Percentiles rank a stretch among this genome's conserved stretches.
Conservation (phyloP, 2,329 filamentous ascomycete species). For the Beauveria scarabaeidicola region DNA sequence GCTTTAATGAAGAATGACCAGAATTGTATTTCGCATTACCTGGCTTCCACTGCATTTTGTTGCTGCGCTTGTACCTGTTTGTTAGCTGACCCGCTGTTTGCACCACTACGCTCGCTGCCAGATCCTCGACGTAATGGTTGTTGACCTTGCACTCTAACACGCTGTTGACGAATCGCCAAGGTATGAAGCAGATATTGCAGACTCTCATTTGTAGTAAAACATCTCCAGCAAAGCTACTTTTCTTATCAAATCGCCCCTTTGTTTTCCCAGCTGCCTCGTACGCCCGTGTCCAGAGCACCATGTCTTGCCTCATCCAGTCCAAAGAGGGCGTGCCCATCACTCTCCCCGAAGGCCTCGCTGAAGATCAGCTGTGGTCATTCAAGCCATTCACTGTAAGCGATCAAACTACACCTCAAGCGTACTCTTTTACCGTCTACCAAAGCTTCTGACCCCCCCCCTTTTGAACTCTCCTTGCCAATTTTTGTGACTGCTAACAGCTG, state of each 20-base stretch:
- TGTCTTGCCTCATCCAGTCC: conserved; percentile 3
- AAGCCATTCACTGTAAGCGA: conserved; percentile 41
- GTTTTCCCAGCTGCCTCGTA: background rate
- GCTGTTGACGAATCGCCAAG: background rate
- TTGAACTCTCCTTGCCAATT: background rate
- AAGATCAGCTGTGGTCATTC: conserved; percentile 38
- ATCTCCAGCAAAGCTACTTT: background rate
- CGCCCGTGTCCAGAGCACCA: background rate
- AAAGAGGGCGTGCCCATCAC: conserved; percentile 30
- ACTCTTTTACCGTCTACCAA: background rate
- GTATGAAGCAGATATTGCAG: background rate
- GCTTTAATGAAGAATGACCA: background rate
- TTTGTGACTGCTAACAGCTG: background rate
- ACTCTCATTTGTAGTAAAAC: background rate
- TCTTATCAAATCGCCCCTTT: background rate
- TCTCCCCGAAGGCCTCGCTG: conserved; percentile 35
- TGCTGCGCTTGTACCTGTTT: background rate
- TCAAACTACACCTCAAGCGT: too few relatives aligned
- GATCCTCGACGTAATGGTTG: background rate
- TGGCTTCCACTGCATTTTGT: background rate
- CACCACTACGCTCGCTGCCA: background rate
- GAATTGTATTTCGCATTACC: background rate
- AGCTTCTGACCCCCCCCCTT: background rate
- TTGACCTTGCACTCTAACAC: background rate
- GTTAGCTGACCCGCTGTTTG: conserved; percentile 3